Base-by-base conservation (phyloP, 805 yeast species). In the Yamadazyma scolyti region DNA sequence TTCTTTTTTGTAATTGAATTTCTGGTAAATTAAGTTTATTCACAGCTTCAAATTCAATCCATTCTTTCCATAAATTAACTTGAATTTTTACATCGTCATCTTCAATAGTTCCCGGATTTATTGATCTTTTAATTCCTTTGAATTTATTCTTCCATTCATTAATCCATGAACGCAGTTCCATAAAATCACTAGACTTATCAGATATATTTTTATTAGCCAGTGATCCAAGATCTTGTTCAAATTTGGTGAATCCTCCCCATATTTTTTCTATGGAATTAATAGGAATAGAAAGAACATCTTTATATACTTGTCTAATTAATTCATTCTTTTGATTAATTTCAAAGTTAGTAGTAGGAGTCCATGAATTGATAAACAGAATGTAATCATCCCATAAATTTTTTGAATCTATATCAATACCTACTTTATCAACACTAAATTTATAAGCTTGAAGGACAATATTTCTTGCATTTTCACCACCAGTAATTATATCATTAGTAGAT, bases 321-420 rank as follows among this genome's bases (percentile, higher is more conserved):
- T 86, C 96, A 47, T 74, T 71, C 42, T 84, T 81, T 45, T 83
- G 89, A 50, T 83, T 88, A 41, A 77, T 81, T 50, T 90, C 97
- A 82, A 90, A 86, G 25, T 80, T 75, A 20, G 79, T 77, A 11
- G 76, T 69, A 3, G 95, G 89, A 28, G 77, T 77, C 90, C 93
- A 84, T 20, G 73, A 64, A 42, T 77, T 79, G 39, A 88, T 68
- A 47, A 87, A 88, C 7, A 72, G 79, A n/a, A 93, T 52, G 51
- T 86, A 93, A 44, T 84, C 93, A 28, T 70, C 66, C 96, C 96
- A 90, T 24, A 93, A 58, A 2, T 65, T 65, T 19, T 82, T 80
- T 12, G 89, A 73, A 20, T 73, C 66, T 4, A 82, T 73, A 52
- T 93, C 97, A 19, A 76, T 58, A 0, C 96, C 96, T 30, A 89